Evolutionary conservation across 2,329 filamentous ascomycete genomes (phyloP).

Genomic region (Pseudogymnoascus sp.): DNA sequence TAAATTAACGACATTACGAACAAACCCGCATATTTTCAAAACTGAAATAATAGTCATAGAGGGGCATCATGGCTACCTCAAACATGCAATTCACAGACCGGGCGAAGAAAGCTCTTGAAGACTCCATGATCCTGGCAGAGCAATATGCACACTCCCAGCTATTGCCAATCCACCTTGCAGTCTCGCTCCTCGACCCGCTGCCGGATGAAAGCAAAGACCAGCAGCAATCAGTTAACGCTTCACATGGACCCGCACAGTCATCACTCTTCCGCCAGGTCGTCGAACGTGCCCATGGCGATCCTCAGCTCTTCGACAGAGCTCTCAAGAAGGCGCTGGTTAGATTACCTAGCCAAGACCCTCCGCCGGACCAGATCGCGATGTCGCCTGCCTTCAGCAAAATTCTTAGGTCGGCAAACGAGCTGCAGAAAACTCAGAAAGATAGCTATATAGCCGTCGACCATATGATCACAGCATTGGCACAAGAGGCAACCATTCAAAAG

Average conservation of each 20-base stretch:
- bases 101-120: conserved; percentile 80
- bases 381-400: conserved; percentile 75
- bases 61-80: conserved; percentile 50
- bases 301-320: conserved; percentile 76
- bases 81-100: conserved; percentile 90
- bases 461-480: conserved; percentile 73
- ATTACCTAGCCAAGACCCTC: conserved; percentile 86
- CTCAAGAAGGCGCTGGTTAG: conserved; percentile 89
- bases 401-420: conserved; percentile 72
- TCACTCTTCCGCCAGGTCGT: conserved; percentile 94
- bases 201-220: conserved; percentile 73
- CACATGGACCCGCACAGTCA: conserved; percentile 48
- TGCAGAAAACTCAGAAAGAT: conserved; percentile 97
- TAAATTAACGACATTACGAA: background rate
- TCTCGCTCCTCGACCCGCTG: conserved; percentile 67
- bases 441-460: conserved; percentile 92
- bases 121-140: conserved; percentile 79
- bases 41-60: background rate
- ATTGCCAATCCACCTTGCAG: conserved; percentile 79
- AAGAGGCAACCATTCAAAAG: conserved; percentile 66
- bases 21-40: background rate
- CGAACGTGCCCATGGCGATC: conserved; percentile 86
- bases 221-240: conserved; percentile 55
- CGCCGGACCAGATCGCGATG: conserved; percentile 78
- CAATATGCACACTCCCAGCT: conserved; percentile 89